Evolutionary conservation across 1,284 basidiomycete genomes (phyloP).

Genomic region (Ceratobasidium sp.): DNA sequence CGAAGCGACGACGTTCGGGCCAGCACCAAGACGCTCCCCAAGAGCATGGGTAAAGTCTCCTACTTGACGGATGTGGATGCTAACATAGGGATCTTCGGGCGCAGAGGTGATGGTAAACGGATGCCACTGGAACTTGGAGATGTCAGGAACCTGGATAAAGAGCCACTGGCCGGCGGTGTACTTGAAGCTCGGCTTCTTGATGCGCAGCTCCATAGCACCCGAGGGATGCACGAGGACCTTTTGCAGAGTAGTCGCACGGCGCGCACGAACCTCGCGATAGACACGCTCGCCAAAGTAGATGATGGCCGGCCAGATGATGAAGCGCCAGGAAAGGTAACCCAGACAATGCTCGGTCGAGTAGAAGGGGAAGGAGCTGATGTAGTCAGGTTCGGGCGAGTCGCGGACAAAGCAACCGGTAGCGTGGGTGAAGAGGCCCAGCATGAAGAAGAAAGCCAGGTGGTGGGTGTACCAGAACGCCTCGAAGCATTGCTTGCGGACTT

Average conservation of each 20-base stretch:
- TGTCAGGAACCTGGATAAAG: conserved; percentile 83
- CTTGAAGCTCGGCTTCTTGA: conserved; percentile 85
- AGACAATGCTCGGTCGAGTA: conserved; percentile 81
- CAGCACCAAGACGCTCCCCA: conserved; percentile 81
- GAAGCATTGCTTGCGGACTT: conserved; percentile 83
- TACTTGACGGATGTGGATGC: conserved; percentile 87
- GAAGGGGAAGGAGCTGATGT: conserved; percentile 74
- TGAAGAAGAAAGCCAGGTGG: conserved; percentile 90
- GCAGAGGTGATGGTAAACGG: conserved; percentile 95
- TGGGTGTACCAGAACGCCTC: conserved; percentile 95
- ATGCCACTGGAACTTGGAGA: conserved; percentile 87
- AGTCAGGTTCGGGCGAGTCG: conserved; percentile 72
- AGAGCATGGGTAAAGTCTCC: conserved; percentile 85
- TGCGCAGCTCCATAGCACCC: conserved; percentile 87
- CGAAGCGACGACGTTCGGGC: conserved; percentile 71
- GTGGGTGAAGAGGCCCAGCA: conserved; percentile 85
- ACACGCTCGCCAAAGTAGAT: conserved; percentile 85
- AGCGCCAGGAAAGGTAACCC: conserved; percentile 86
- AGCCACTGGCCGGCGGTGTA: conserved; percentile 91
- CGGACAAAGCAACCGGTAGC: conserved; percentile 93
- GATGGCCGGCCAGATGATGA: conserved; percentile 82
- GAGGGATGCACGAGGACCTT: conserved; percentile 83
- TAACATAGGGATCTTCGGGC: conserved; percentile 88
- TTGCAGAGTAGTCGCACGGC: conserved; percentile 74
- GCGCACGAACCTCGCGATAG: conserved; percentile 77